Evolutionary conservation across 2,329 filamentous ascomycete species (phyloP).

Genomic region (Stachybotrys elegans): DNA sequence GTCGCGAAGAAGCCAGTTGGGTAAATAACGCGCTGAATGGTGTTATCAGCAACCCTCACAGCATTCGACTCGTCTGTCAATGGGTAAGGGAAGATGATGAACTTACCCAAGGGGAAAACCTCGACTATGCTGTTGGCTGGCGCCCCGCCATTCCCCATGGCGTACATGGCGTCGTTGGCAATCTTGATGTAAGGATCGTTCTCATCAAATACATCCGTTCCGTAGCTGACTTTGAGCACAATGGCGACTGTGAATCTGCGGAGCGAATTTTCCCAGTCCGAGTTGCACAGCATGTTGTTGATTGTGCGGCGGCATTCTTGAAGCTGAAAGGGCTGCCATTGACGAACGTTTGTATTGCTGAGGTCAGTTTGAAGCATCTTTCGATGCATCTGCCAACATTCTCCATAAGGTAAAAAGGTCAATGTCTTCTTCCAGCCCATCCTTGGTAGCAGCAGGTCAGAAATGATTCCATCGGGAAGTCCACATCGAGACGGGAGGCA

Average conservation of each 20-base stretch:
- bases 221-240: conserved; percentile 26
- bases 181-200: conserved; percentile 24
- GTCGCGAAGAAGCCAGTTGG: conserved; percentile 22
- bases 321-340: conserved; percentile 19
- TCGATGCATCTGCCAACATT: conserved; percentile 36
- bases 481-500: conserved; percentile 5
- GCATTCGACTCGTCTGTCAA: neutral
- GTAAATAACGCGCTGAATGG: conserved; percentile 16
- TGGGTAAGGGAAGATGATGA: no score
- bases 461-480: neutral
- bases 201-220: conserved; percentile 20
- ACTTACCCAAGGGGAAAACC: conserved; percentile 33
- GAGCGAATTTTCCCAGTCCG: conserved; percentile 20
- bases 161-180: conserved; percentile 24
- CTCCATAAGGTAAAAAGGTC: conserved; percentile 38
- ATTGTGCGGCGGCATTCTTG: conserved; percentile 16
- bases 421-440: conserved; percentile 43
- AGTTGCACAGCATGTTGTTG: conserved; percentile 12
- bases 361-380: conserved; percentile 37
- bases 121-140: conserved; percentile 35
- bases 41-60: neutral
- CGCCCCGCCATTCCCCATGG: conserved; percentile 23
- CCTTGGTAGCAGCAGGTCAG: conserved; percentile 8
- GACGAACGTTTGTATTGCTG: conserved; percentile 27
- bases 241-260: conserved; percentile 24